A percentile compares a stretch with the other conserved stretches of the same genome.
Conservation (phyloP, 108 stramenopile species). For the Skeletonema marinoi region DNA sequence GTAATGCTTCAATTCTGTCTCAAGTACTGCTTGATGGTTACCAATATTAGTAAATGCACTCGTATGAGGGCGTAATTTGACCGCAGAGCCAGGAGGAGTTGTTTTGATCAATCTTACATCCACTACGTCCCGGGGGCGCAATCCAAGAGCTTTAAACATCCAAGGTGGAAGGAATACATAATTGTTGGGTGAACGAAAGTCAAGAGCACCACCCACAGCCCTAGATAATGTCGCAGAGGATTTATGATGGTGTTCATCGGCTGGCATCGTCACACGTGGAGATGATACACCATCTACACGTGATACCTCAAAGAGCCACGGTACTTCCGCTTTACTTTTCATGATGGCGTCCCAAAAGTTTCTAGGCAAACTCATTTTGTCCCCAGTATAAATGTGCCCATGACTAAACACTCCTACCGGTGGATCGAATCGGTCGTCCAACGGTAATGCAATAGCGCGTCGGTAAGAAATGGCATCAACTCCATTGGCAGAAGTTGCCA, state of each 20-base stretch:
- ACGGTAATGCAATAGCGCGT: conserved; percentile 72
- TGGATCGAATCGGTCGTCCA: conserved; percentile 85
- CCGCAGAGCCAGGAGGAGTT: conserved; percentile 74
- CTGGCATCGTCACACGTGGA: conserved; percentile 51
- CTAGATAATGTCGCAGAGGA: conserved; percentile 47
- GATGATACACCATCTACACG: conserved; percentile 70
- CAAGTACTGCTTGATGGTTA: conserved; percentile 88
- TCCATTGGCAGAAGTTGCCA: conserved; percentile 52
- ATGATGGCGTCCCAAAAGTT: conserved; percentile 78
- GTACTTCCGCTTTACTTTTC: conserved; percentile 78
- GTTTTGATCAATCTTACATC: conserved; percentile 61
- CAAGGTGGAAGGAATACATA: conserved; percentile 87
- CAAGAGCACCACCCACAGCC: conserved; percentile 83
- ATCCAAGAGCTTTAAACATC: conserved; percentile 86
- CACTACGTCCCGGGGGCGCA: conserved; percentile 84
- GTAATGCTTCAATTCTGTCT: conserved; percentile 91
- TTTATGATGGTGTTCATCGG: conserved; percentile 45
- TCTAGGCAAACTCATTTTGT: conserved; percentile 80
- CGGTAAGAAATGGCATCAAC: conserved; percentile 54
- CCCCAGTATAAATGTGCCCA: conserved; percentile 84
- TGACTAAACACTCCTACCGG: conserved; percentile 85
- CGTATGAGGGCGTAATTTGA: conserved; percentile 79
- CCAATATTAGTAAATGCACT: conserved; percentile 70
- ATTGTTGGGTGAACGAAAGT: conserved; percentile 91
- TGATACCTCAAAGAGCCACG: conserved; percentile 82